A percentile compares a stretch with the other conserved stretches of the same genome.
These are phyloP conservation scores for Aspergillus egyptiacus DNA, from an alignment of 495 filamentous ascomycete species.

Conservation along the genomic window DNA sequence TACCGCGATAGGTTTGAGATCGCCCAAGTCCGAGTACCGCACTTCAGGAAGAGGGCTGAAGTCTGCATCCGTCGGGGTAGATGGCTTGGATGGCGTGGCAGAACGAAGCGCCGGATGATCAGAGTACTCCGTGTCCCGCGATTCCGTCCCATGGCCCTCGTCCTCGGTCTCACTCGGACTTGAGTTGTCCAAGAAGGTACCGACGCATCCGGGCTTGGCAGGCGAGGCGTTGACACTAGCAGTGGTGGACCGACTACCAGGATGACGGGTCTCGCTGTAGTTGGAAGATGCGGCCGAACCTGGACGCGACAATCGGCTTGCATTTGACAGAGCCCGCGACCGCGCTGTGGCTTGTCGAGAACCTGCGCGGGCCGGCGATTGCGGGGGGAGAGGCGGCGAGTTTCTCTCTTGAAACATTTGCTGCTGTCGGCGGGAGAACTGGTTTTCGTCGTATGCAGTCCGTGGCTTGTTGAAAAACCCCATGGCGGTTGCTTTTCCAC, in stretches of 20 bases:
- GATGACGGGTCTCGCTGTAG: conserved; percentile 34
- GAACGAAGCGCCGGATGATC: conserved; percentile 30
- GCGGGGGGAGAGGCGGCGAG: conserved; percentile 33
- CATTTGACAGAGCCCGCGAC: conserved; percentile 35
- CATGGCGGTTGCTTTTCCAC: conserved; percentile 79
- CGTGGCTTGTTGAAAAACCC: conserved; percentile 77
- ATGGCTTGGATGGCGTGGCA: conserved; percentile 23
- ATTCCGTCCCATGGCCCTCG: conserved; percentile 26
- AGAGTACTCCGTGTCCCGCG: conserved; percentile 23
- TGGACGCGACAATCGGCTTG: conserved; percentile 41
- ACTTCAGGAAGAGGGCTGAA: conserved; percentile 36
- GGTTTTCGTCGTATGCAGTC: conserved; percentile 72
- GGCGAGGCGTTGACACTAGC: conserved; percentile 32
- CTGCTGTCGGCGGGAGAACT: conserved; percentile 74
- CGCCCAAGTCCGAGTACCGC: conserved; percentile 36
- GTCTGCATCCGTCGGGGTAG: conserved; percentile 21
- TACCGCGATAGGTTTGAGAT: conserved; percentile 42
- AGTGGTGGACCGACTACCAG: conserved; percentile 22
- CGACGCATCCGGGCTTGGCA: conserved; percentile 15
- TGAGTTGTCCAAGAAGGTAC: conserved; percentile 40
- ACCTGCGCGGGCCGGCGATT: conserved; percentile 28
- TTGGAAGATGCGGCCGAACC: conserved; percentile 40
- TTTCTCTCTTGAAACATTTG: conserved; percentile 66
- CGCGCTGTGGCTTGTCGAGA: conserved; percentile 30
- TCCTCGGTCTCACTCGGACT: conserved; percentile 42